Evolutionary conservation across 352 stramenopile genomes (phyloP), one percentile per base, ranked within the genome.

Genomic region (Pythium periplocum): DNA sequence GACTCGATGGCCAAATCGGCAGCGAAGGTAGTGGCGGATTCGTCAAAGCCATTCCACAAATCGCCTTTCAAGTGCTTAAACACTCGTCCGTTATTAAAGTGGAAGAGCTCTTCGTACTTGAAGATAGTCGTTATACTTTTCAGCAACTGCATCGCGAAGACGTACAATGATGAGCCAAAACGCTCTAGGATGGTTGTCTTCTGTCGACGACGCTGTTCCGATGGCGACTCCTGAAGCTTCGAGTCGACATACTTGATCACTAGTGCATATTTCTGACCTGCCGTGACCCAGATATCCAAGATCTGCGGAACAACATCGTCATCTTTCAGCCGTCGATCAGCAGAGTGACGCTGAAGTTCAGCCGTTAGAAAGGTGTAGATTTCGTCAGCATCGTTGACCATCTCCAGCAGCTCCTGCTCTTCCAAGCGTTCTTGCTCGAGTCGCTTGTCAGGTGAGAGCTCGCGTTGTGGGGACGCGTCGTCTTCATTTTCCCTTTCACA

Each of bases 201-300:
- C 8, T 17, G 54, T 12, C 17, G 4, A 6, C 12, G 0, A 33
- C 5, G 2, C 33, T 30, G n/a, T 59, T 41, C 2, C 38, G 41
- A 17, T 17, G 35, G 6, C 4, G 45, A 38, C 6, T 48, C 30
- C 17, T 49, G 46, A 12, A 45, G 6, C 2, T 12, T 2, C 3
- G 47, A 43, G 1, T 80, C 68, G 6, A 83, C 53, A 8, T 75
- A 57, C 2, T 50, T 65, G 33, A 90, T 66, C 6, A 76, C 75
- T 11, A 85, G 64, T 1, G 78, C 68, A 38, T 90, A 87, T 45
- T 82, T 86, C 61, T 88, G 73, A 2, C 75, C 71, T 6, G 81
- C 78, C 3, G 77, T 64, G 17, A 82, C 68, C 78, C 74, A 86
- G 4, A 86, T 73, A 34, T 89, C 77, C 12, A 87, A 61, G 60